These are phyloP conservation scores for Fusarium palustre DNA, from an alignment of 2,329 filamentous ascomycete genomes.

Conservation along the genomic window DNA sequence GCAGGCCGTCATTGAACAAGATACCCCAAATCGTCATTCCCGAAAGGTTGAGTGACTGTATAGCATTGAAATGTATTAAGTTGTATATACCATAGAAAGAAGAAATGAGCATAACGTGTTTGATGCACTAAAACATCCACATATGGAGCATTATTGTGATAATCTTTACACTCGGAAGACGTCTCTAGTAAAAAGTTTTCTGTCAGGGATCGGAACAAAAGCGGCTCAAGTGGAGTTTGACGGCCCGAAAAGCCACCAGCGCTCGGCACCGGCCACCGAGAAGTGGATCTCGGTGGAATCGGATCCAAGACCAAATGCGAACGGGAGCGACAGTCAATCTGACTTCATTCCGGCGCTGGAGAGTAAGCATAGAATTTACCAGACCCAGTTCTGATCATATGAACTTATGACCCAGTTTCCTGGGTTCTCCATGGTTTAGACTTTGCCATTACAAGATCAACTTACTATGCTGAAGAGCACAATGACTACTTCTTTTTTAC, in stretches of 20 bases:
- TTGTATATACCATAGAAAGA: conserved; percentile 19
- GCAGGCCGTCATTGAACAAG: neutral
- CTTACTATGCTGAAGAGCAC: too few relatives aligned
- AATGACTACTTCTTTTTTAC: neutral
- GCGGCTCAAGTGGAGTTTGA: neutral
- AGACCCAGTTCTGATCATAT: neutral
- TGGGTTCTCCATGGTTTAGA: accelerated
- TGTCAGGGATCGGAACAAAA: neutral
- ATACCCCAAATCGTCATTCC: conserved; percentile 21
- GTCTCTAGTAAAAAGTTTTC: neutral
- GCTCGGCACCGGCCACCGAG: neutral
- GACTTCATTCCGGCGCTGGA: neutral
- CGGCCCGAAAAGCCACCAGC: neutral
- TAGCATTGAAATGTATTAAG: conserved; percentile 5
- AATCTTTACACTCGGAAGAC: neutral
- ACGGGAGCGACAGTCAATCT: neutral
- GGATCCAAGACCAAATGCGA: neutral
- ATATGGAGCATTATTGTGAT: neutral
- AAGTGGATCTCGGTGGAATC: neutral
- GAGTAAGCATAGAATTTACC: neutral
- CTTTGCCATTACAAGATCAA: too few relatives aligned
- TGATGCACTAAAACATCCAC: neutral
- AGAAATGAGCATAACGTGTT: conserved; percentile 15
- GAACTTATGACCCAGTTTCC: neutral
- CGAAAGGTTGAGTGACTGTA: conserved; percentile 4